phyloP scores from a whole-genome alignment of 2,329 filamentous ascomycete species.

The Didymella keratinophila region DNA sequence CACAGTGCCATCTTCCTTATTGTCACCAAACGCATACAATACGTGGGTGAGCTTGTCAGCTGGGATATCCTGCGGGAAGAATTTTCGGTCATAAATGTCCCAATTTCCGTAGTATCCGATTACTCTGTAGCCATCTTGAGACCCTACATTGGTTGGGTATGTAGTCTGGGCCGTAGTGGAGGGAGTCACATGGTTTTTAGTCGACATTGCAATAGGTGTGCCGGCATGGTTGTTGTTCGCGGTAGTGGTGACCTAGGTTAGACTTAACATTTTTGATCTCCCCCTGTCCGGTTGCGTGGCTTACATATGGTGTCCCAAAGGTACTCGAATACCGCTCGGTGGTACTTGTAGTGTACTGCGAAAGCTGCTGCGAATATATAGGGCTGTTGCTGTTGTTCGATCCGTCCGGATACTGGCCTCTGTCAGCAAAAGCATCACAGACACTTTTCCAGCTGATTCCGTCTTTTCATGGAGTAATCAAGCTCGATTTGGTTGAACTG shows the following conservation, averaged over 20 bases:
- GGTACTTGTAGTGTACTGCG: slow-evolving; percentile 8
- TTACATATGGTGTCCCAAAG: slow-evolving; percentile 18
- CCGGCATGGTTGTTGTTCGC: background rate
- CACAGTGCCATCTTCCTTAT: slow-evolving; percentile 79
- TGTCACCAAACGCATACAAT: slow-evolving; percentile 90
- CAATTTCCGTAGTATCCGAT: slow-evolving; percentile 79
- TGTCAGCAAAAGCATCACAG: background rate
- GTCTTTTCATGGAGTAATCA: background rate
- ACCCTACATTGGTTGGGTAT: slow-evolving; percentile 3
- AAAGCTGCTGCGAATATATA: background rate
- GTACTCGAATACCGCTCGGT: slow-evolving; percentile 7
- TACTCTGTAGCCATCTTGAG: slow-evolving; percentile 25
- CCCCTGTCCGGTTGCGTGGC: background rate
- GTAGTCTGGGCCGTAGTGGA: slow-evolving; percentile 2
- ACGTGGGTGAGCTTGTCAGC: slow-evolving; percentile 85
- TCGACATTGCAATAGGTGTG: background rate
- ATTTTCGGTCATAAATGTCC: slow-evolving; percentile 86
- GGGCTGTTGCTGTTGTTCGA: background rate
- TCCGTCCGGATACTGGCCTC: background rate
- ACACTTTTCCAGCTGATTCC: background rate
- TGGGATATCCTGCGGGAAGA: slow-evolving; percentile 84
- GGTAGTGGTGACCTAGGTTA: slow-evolving; percentile 4
- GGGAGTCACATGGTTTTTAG: background rate
- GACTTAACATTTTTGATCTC: background rate
- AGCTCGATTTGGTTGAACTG: background rate